Evolutionary conservation across 495 filamentous ascomycete species (phyloP).

Genomic region (Tuber microsphaerosporum): DNA sequence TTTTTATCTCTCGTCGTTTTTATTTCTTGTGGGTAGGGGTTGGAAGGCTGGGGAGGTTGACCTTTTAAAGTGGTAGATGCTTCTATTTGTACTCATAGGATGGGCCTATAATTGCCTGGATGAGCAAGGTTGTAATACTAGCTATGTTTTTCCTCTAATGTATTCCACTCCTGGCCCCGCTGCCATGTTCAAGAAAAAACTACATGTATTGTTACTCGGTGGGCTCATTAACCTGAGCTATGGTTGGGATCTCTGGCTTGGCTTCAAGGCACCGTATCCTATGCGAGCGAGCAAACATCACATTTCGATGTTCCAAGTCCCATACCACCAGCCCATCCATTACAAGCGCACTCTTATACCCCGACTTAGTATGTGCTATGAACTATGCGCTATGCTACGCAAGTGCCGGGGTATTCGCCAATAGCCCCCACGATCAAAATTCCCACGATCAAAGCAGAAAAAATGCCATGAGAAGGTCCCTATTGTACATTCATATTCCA

Average conservation of each 20-base stretch:
- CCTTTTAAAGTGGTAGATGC: neutral
- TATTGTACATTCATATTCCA: neutral
- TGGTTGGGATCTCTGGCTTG: neutral
- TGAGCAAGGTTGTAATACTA: conserved; percentile 5
- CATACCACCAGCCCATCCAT: neutral
- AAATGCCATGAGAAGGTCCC: neutral
- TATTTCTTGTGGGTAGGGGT: neutral
- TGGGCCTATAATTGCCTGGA: neutral
- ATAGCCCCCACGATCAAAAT: neutral
- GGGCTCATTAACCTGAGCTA: neutral
- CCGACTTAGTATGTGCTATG: neutral
- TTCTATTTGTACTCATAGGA: conserved; percentile 1
- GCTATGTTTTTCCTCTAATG: neutral
- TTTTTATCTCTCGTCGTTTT: conserved; percentile 12
- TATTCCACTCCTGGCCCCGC: neutral
- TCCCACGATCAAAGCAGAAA: neutral
- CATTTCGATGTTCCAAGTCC: neutral
- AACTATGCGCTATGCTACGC: neutral
- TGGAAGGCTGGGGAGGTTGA: neutral
- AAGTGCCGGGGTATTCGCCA: neutral
- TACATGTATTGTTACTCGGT: neutral
- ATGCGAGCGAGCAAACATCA: neutral
- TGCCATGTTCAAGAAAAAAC: neutral
- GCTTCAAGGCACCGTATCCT: neutral
- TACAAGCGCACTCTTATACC: neutral